Conservation (phyloP, 495 filamentous ascomycete species). For the Penicillium angulare region DNA sequence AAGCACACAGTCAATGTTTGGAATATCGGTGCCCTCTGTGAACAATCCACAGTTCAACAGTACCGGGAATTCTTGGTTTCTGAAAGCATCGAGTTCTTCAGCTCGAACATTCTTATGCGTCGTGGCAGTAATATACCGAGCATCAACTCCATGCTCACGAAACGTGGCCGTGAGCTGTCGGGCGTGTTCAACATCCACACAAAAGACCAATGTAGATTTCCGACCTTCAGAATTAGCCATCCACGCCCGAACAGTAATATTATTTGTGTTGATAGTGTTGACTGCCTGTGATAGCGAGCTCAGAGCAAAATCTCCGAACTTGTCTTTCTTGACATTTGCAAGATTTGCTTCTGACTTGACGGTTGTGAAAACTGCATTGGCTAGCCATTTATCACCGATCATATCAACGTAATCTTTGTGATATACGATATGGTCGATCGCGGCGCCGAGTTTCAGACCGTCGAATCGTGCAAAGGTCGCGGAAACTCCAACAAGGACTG, state of each 20-base stretch:
- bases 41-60: conserved; percentile 95
- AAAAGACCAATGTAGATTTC: conserved; percentile 89
- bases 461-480: conserved; percentile 90
- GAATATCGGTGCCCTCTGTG: conserved; percentile 95
- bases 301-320: conserved; percentile 75
- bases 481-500: conserved; percentile 84
- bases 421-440: conserved; percentile 94
- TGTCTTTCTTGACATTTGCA: conserved; percentile 59
- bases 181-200: conserved; percentile 84
- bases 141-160: conserved; percentile 74
- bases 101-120: conserved; percentile 64
- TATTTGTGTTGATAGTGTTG: conserved; percentile 74
- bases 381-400: conserved; percentile 84
- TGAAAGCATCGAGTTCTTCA: conserved; percentile 71
- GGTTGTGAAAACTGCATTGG: conserved; percentile 88
- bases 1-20: conserved; percentile 93
- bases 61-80: conserved; percentile 72
- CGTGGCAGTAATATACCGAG: conserved; percentile 76
- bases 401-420: conserved; percentile 97
- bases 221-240: conserved; percentile 66
- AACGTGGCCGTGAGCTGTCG: conserved; percentile 69
- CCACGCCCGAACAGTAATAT: conserved; percentile 83
- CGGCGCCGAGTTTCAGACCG: conserved; percentile 80
- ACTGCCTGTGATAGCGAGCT: conserved; percentile 72
- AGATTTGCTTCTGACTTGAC: conserved; percentile 79